A percentile compares a stretch with the other conserved stretches of the same genome.
Conservation (phyloP, 176 grass and related monocot species). For the Melocanna baccifera region DNA sequence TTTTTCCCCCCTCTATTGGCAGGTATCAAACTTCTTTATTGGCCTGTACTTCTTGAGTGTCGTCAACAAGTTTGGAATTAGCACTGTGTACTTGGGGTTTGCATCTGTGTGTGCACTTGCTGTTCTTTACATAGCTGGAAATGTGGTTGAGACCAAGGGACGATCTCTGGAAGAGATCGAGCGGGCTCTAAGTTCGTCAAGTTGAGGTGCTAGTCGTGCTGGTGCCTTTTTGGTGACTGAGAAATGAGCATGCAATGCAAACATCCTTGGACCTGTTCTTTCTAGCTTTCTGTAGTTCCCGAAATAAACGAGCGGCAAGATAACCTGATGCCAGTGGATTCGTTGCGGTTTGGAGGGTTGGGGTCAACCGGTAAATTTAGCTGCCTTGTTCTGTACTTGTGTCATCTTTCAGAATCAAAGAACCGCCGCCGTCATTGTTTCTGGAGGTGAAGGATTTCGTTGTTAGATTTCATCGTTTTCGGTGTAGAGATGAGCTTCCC, state of each 20-base stretch:
- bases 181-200: constrained; percentile 46
- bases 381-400: neutral
- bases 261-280: neutral
- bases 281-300: neutral
- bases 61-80: constrained; percentile 82
- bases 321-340: neutral
- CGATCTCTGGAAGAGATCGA: constrained; percentile 94
- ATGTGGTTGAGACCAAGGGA: constrained; percentile 93
- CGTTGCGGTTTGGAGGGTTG: neutral
- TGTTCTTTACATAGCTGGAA: constrained; percentile 76
- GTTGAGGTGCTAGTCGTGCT: constrained; percentile 9
- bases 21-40: constrained; percentile 95
- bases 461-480: neutral
- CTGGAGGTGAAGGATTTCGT: neutral
- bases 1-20: constrained; percentile 10
- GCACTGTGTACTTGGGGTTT: constrained; percentile 79
- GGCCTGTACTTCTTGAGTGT: constrained; percentile 96
- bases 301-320: constrained; percentile 30
- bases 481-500: constrained; percentile 32
- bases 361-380: neutral
- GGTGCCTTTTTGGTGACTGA: neutral
- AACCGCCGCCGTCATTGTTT: neutral
- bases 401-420: constrained; percentile 1
- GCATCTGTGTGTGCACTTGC: constrained; percentile 72
- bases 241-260: neutral